Evolutionary conservation across 345 rosid species (phyloP).

Genomic region (Diplotaxis tenuifolia): DNA sequence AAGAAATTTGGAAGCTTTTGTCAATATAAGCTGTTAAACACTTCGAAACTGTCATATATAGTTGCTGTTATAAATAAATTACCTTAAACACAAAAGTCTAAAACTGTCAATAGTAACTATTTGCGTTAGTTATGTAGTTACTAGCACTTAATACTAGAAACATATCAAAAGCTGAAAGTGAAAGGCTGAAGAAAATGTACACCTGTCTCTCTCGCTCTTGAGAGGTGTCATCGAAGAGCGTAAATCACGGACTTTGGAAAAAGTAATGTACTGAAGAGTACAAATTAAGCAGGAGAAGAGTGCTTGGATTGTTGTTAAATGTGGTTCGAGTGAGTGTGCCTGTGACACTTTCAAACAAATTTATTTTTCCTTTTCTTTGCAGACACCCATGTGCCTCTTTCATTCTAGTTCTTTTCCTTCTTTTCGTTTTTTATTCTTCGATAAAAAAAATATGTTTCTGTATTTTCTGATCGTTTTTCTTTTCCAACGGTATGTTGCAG

Average conservation of each 20-base stretch:
- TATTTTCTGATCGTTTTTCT: conserved; percentile 32
- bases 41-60: not conserved
- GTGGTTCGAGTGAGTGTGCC: conserved; percentile 27
- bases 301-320: conserved; percentile 24
- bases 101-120: not conserved
- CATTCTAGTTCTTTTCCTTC: not conserved
- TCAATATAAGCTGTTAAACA: not conserved
- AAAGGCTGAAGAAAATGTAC: conserved; percentile 9
- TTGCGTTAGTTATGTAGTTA: not conserved
- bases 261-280: conserved; percentile 39
- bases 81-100: too few species aligned
- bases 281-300: conserved; percentile 20
- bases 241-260: conserved; percentile 38
- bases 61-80: too few species aligned
- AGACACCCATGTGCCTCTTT: conserved; percentile 35
- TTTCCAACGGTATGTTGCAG: conserved; percentile 40
- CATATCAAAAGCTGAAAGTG: too few species aligned
- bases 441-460: not conserved
- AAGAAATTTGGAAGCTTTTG: not conserved
- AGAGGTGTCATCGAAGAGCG: conserved; percentile 39
- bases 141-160: too few species aligned
- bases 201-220: not conserved
- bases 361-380: conserved; percentile 9
- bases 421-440: not conserved
- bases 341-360: conserved; percentile 42